These are phyloP conservation scores for Scedosporium aurantiacum DNA, from an alignment of 2,329 filamentous ascomycete species.

Conservation along the genomic window DNA sequence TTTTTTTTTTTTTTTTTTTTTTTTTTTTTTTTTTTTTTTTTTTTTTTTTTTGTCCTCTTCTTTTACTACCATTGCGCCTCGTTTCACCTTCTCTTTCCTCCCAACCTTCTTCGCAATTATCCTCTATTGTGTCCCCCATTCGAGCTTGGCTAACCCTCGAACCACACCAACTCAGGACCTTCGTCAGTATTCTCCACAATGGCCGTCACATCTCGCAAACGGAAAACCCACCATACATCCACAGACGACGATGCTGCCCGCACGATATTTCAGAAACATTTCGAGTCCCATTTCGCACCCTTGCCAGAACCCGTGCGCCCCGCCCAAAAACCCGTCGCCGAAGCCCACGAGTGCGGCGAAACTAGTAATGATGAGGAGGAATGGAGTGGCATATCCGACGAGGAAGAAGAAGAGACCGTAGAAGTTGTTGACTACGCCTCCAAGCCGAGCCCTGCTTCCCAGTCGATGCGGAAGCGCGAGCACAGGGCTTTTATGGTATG, in stretches of 20 bases:
- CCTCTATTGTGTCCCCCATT: too few species aligned
- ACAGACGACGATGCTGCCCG: slow-evolving; percentile 45
- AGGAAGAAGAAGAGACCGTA: slow-evolving; percentile 24
- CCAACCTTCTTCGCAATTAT: too few species aligned
- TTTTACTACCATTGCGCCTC: too few species aligned
- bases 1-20: too few species aligned
- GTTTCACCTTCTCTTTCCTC: too few species aligned
- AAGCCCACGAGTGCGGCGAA: slow-evolving; percentile 15
- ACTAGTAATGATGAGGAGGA: slow-evolving; percentile 22
- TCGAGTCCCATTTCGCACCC: slow-evolving; percentile 80
- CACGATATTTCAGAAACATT: slow-evolving; percentile 70
- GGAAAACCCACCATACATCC: slow-evolving; percentile 26
- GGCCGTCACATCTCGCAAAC: slow-evolving; percentile 34
- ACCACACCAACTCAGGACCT: too few species aligned
- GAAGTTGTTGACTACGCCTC: slow-evolving; percentile 53
- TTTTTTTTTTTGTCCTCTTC: too few species aligned
- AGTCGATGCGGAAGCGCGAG: slow-evolving; percentile 52
- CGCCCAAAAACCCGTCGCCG: slow-evolving; percentile 20
- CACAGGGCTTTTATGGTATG: slow-evolving; percentile 67
- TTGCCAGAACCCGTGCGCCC: slow-evolving; percentile 31
- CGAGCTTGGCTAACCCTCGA: too few species aligned
- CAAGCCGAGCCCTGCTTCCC: slow-evolving; percentile 23
- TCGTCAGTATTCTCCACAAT: slow-evolving; percentile 17
- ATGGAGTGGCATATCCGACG: slow-evolving; percentile 14
- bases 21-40: too few species aligned